Conservation (phyloP, 2,329 filamentous ascomycete species). For the Aaosphaeria arxii region DNA sequence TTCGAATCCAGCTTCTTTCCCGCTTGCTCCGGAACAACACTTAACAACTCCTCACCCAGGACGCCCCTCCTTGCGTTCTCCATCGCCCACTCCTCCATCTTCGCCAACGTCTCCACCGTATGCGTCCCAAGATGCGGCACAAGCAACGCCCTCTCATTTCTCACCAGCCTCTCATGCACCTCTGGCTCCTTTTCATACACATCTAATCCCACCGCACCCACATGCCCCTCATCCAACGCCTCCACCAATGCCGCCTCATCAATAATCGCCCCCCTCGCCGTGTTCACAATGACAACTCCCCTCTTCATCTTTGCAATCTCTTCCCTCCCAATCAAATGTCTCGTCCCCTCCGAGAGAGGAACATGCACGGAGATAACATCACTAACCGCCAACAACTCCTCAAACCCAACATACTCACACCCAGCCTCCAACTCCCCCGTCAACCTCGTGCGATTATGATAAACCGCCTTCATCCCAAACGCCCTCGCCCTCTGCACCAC, state of each 20-base stretch:
- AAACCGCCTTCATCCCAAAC: not conserved
- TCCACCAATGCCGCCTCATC: slow-evolving; percentile 50
- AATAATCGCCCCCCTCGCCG: slow-evolving; percentile 51
- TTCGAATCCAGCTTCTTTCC: not conserved
- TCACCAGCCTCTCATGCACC: not conserved
- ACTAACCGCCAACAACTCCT: not conserved
- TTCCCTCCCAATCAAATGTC: not conserved
- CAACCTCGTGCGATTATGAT: not conserved
- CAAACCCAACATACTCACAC: not conserved
- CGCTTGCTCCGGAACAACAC: not conserved
- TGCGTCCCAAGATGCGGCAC: not conserved
- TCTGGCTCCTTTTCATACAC: slow-evolving; percentile 50
- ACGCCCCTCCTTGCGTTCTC: not conserved
- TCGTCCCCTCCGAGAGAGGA: not conserved
- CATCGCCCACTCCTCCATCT: not conserved
- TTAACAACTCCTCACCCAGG: not conserved
- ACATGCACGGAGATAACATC: not conserved
- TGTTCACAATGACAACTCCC: slow-evolving; percentile 52
- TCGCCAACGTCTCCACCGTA: not conserved
- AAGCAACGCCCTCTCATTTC: not conserved
- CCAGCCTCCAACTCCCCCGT: not conserved
- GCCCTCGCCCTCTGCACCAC: not conserved
- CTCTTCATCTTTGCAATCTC: slow-evolving; percentile 42
- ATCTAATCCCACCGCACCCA: slow-evolving; percentile 51
- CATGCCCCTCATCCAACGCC: slow-evolving; percentile 46